A percentile compares a stretch with the other conserved stretches of the same genome.
Evolutionary conservation across 352 stramenopile genomes (phyloP).

Genomic region (Globisporangium okanoganense): DNA sequence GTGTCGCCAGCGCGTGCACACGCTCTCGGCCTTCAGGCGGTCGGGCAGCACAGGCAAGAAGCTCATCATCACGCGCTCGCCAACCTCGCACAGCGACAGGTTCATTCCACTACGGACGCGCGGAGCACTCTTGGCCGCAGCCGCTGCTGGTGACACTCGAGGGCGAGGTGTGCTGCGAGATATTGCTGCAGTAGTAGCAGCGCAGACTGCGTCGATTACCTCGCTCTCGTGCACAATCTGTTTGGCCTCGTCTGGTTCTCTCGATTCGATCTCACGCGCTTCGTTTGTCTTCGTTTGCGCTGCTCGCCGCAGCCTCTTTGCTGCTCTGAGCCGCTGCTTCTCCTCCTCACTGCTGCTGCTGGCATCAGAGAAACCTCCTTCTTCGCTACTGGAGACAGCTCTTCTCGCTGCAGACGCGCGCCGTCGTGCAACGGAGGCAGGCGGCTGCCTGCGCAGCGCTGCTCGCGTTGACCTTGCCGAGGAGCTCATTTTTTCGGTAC

Average conservation of each 20-base stretch:
- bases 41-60: slow-evolving; percentile 53
- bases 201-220: slow-evolving; percentile 7
- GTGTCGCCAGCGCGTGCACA: slow-evolving; percentile 53
- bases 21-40: slow-evolving; percentile 39
- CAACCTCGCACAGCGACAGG: slow-evolving; percentile 34
- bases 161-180: not conserved
- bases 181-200: not conserved
- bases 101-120: not conserved
- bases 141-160: not conserved
- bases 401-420: not conserved
- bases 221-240: slow-evolving; percentile 4
- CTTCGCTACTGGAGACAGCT: not conserved
- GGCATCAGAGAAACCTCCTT: not conserved
- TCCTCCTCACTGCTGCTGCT: not conserved
- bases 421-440: not conserved
- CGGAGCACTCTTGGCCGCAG: not conserved
- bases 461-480: not conserved
- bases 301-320: not conserved
- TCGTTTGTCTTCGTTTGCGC: not conserved
- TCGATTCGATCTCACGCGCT: not conserved
- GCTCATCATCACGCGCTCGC: slow-evolving; percentile 36
- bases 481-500: not conserved
- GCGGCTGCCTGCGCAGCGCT: not conserved
- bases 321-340: not conserved
- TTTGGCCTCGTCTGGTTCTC: not conserved